These are phyloP conservation scores for Cercophora scortea DNA, from an alignment of 495 filamentous ascomycete genomes.

Conservation along the genomic window DNA sequence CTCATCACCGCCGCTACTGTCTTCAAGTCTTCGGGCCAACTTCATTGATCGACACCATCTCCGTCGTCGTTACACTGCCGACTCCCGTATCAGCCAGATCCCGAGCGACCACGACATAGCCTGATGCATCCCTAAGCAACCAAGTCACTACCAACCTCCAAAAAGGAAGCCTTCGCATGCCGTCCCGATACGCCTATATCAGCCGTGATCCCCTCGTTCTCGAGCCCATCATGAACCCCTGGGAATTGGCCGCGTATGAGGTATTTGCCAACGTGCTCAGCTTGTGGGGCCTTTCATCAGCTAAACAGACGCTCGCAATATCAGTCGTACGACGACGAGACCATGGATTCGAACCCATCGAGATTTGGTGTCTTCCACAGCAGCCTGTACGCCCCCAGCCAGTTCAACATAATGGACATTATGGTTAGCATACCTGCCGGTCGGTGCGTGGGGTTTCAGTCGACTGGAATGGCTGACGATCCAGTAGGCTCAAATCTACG, in stretches of 20 bases:
- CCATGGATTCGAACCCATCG: not conserved
- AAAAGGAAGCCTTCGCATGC: no score
- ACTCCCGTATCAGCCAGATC: not conserved
- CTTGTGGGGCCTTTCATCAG: not conserved
- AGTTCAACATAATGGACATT: constrained; percentile 40
- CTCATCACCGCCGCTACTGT: not conserved
- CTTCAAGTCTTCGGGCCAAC: not conserved
- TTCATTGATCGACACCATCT: not conserved
- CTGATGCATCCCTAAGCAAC: not conserved
- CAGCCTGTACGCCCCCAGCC: constrained; percentile 21
- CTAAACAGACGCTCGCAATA: not conserved
- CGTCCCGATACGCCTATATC: no score
- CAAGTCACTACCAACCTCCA: not conserved
- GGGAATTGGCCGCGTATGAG: not conserved
- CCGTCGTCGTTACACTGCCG: constrained; percentile 8
- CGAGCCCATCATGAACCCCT: not conserved
- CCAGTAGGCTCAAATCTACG: constrained; percentile 28
- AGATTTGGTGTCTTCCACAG: constrained; percentile 13
- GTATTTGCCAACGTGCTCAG: not conserved
- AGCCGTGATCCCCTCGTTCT: not conserved
- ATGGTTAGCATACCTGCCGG: constrained; percentile 25
- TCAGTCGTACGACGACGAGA: not conserved
- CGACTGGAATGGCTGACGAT: no score
- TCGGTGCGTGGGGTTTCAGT: not conserved
- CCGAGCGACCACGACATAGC: not conserved